Base-by-base conservation (phyloP, 1,284 basidiomycete genomes). In the Ganoderma meredithae region DNA sequence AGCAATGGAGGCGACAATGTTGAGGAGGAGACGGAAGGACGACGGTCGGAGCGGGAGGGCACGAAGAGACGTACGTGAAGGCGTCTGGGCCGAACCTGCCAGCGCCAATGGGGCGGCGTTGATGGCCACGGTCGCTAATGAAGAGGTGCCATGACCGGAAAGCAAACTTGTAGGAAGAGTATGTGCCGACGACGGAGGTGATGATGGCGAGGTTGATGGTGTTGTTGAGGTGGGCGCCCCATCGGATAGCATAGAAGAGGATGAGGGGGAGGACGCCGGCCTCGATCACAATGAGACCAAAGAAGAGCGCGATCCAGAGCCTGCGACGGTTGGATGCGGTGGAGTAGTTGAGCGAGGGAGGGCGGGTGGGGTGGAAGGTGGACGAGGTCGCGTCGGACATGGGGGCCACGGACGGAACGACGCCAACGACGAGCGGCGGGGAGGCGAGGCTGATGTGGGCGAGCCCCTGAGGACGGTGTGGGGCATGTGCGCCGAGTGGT, bases 151-250 rank as follows among this genome's bases (percentile, higher is more conserved):
- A 80, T 43, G 72, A 73, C 10, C 79, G 64, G 33, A 75, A 67
- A 0, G 76, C 75, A 31, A 80, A 66, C 64, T 79, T 80, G 71
- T 75, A 74, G 17, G 77, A 76, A n/a, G 75, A 76, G 40, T 77
- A 77, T 31, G 77, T 76, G 44, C 79, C 79, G 52, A 79, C 77
- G 59, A 79, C 70, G 19, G 73, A 73, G 25, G 79, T 80, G 63
- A 80, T 79, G 70, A 80, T 80, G 43, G 79, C 79, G 59, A 80
- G 76, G 69, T 79, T 80, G 49, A 73, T 79, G 17, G 78, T 78
- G 33, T 73, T 73, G 63, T 62, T 71, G 43, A 80, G 73, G 60
- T 79, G 79, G 0, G 79, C 77, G 40, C 79, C 78, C 77, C 77
- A 79, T 55, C 71, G 69, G 7, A 80, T 76, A 0, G 77, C 72